Evolutionary conservation across 139 green algal species (phyloP), one percentile per base, ranked within the genome.

Genomic region (Monoraphidium neglectum): DNA sequence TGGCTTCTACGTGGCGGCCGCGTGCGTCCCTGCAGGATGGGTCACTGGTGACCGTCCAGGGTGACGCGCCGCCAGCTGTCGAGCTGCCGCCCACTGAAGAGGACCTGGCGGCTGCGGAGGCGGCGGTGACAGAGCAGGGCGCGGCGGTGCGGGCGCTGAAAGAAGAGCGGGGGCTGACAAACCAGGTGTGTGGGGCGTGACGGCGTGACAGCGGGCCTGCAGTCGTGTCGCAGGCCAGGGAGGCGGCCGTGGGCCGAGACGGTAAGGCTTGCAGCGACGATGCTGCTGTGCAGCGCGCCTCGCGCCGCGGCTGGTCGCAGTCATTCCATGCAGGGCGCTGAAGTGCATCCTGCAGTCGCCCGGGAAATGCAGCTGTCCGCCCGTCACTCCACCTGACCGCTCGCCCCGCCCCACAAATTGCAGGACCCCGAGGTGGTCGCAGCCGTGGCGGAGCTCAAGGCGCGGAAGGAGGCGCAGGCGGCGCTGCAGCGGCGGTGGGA

Each of bases 371-470:
- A 70, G 5, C 28, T 16, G 54, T 23, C 4, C 49, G 32, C 43
- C 35, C 62, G 47, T 32, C 38, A 26, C 62, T n/a, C n/a, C 8
- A 46, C 16, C 32, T 28, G 16, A 28, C 12, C 8, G 30, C 62
- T 8, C 35, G 8, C 32, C 62, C 35, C 8, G 6, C 43, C 13
- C 30, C 21, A 10, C 28, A 57, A 72, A 18, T n/a, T 77, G 57
- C 76, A 88, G 80, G 84, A 88, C 64, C 70, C 80, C 10, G 57
- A 79, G 33, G 84, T 86, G 33, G 64, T 76, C 28, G 38, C 70
- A 18, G 84, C 73, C n/a, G 80, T 88, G 36, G 51, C 57, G 24
- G 74, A 84, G 79, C 74, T 88, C 16, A 78, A 88, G 71, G 32
- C 70, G 40, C 77, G 77, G 16, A 85, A 85, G 64, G 72, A 84